phyloP scores from a whole-genome alignment of 225 moss, liverwort and hornwort species.

The Polytrichum formosum region DNA sequence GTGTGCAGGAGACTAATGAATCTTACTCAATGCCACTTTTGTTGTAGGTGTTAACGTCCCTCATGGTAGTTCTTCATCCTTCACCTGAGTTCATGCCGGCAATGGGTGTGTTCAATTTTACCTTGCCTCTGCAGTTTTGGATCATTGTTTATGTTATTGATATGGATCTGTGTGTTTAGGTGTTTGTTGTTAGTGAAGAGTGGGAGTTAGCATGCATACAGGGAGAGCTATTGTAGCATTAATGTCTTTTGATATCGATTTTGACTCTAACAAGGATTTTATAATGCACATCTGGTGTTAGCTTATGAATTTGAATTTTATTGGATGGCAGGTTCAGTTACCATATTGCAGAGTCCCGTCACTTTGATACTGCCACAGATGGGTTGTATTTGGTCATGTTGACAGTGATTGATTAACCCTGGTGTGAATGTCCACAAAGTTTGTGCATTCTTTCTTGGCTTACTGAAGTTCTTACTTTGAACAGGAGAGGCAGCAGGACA shows the following conservation, averaged over 20 bases:
- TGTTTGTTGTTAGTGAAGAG: conserved; percentile 7
- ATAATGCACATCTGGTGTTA: too few species aligned
- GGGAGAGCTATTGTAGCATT: not conserved
- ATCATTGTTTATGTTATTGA: too few species aligned
- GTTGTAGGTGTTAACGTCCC: conserved; percentile 54
- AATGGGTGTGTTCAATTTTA: conserved; percentile 35
- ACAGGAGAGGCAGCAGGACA: conserved; percentile 63
- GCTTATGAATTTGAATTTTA: too few species aligned
- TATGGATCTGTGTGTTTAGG: too few species aligned
- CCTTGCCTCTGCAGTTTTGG: not conserved
- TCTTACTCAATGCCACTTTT: too few species aligned
- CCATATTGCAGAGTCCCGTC: too few species aligned
- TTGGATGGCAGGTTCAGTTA: too few species aligned
- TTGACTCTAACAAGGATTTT: not conserved
- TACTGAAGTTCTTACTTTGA: conserved; percentile 10
- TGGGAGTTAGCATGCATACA: not conserved
- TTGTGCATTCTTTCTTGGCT: not conserved
- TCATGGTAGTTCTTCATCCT: conserved; percentile 51
- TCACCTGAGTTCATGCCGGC: conserved; percentile 32
- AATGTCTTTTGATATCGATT: not conserved
- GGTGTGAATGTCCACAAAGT: not conserved
- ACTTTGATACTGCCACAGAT: too few species aligned
- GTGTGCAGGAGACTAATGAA: too few species aligned
- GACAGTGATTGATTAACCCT: too few species aligned
- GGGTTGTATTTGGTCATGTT: conserved; percentile 1